Conservation (phyloP, 495 filamentous ascomycete genomes). For the Letharia lupina region DNA sequence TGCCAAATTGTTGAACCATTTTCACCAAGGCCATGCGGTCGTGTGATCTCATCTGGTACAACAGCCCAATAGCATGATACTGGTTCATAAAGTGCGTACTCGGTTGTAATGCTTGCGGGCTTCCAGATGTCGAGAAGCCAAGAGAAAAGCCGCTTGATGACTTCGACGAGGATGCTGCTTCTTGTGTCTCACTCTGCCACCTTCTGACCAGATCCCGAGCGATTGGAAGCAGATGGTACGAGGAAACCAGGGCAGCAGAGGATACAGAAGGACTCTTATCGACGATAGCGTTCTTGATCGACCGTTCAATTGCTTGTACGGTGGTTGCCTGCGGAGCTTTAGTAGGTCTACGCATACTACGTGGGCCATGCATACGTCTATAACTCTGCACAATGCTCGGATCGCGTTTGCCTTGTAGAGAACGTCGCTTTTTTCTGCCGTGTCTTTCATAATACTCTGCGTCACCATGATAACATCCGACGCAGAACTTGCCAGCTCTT, state of each 20-base stretch:
- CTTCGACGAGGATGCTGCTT: slow-evolving; percentile 84
- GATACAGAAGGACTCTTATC: slow-evolving; percentile 98
- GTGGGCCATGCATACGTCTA: slow-evolving; percentile 66
- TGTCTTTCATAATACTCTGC: slow-evolving; percentile 99
- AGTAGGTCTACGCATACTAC: slow-evolving; percentile 7
- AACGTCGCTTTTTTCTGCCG: slow-evolving; percentile 87
- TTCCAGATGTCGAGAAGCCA: slow-evolving; percentile 69
- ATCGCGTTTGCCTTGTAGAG: slow-evolving; percentile 97
- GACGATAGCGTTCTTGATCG: slow-evolving; percentile 98
- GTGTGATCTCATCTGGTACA: slow-evolving; percentile 96
- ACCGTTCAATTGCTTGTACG: slow-evolving; percentile 93
- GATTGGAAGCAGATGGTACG: slow-evolving; percentile 95
- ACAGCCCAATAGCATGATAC: slow-evolving; percentile 94
- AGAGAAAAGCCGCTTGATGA: slow-evolving; percentile 81
- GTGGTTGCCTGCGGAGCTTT: slow-evolving; percentile 64
- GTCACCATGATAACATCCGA: slow-evolving; percentile 99
- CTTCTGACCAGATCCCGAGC: slow-evolving; percentile 90
- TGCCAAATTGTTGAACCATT: slow-evolving; percentile 98
- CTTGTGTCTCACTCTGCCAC: slow-evolving; percentile 98
- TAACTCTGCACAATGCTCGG: slow-evolving; percentile 89
- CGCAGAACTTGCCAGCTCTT: slow-evolving; percentile 91
- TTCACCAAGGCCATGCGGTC: slow-evolving; percentile 99
- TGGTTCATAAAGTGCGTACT: slow-evolving; percentile 88
- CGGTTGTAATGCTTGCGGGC: slow-evolving; percentile 55
- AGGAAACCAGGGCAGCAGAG: slow-evolving; percentile 92